Conservation (phyloP, 495 filamentous ascomycete genomes). For the Cercophora scortea region DNA sequence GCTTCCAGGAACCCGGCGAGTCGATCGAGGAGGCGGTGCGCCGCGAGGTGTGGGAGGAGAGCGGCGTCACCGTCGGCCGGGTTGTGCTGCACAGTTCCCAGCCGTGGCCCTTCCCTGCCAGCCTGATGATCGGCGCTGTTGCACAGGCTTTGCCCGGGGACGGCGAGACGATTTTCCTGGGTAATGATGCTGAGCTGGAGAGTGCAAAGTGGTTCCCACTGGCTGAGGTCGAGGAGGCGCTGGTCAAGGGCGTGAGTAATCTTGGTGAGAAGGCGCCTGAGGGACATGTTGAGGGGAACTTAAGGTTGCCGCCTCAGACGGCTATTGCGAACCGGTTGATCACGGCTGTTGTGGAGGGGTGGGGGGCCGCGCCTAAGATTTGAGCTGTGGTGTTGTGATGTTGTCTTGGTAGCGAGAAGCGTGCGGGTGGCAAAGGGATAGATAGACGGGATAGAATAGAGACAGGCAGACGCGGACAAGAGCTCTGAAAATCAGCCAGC, state of each 20-base stretch:
- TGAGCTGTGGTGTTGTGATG: slow-evolving; percentile 4
- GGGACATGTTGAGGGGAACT: slow-evolving; percentile 63
- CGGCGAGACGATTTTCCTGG: slow-evolving; percentile 72
- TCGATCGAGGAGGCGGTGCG: slow-evolving; percentile 91
- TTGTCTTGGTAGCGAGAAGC: no score
- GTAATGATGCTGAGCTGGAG: slow-evolving; percentile 85
- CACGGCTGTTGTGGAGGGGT: slow-evolving; percentile 36
- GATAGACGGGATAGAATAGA: neutral
- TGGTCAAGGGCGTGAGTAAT: slow-evolving; percentile 52
- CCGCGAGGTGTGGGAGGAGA: slow-evolving; percentile 93
- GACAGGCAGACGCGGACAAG: neutral
- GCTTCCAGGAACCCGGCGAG: slow-evolving; percentile 93
- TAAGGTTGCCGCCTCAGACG: slow-evolving; percentile 66
- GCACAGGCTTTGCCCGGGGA: slow-evolving; percentile 71
- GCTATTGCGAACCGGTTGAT: slow-evolving; percentile 75
- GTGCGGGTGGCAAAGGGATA: no score
- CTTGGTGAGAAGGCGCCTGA: slow-evolving; percentile 53
- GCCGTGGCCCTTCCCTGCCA: slow-evolving; percentile 61
- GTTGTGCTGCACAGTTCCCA: slow-evolving; percentile 91
- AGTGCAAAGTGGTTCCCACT: slow-evolving; percentile 79
- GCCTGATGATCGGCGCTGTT: slow-evolving; percentile 90
- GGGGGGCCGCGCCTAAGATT: slow-evolving; percentile 32
- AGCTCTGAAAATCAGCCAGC: no score
- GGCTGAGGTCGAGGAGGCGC: slow-evolving; percentile 58
- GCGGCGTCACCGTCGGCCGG: slow-evolving; percentile 73